These are phyloP conservation scores for Penicillium sp. DNA, from an alignment of 2,329 filamentous ascomycete genomes.

Conservation along the genomic window DNA sequence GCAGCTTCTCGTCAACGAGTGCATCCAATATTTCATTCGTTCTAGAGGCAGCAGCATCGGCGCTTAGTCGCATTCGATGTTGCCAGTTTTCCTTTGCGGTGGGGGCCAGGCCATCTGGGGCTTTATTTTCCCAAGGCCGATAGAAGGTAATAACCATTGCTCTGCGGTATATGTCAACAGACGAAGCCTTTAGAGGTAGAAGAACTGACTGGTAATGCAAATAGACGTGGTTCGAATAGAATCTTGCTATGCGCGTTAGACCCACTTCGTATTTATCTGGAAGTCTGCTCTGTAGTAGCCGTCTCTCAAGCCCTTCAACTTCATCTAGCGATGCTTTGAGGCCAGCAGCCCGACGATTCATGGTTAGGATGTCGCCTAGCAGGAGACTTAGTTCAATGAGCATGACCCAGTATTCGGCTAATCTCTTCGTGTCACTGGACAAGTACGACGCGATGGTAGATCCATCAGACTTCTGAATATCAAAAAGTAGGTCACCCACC, in stretches of 20 bases:
- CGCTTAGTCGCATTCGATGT: constrained; percentile 20
- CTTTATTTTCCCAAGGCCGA: constrained; percentile 24
- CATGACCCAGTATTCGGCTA: constrained; percentile 29
- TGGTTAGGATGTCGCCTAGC: constrained; percentile 25
- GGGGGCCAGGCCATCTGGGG: constrained; percentile 13
- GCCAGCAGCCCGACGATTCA: constrained; percentile 25
- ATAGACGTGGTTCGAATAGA: constrained; percentile 28
- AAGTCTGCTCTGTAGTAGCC: constrained; percentile 17
- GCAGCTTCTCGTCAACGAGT: constrained; percentile 23
- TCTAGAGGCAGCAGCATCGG: constrained; percentile 27
- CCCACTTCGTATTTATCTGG: constrained; percentile 17
- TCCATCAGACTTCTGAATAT: constrained; percentile 15
- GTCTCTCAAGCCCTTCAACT: constrained; percentile 24
- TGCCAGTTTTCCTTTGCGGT: constrained; percentile 21
- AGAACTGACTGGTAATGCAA: constrained; percentile 30
- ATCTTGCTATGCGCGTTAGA: constrained; percentile 13
- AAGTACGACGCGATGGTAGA: constrained; percentile 15
- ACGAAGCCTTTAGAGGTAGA: background rate
- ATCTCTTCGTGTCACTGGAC: constrained; percentile 20
- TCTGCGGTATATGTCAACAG: constrained; percentile 15
- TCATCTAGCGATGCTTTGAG: constrained; percentile 17
- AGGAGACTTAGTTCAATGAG: constrained; percentile 27
- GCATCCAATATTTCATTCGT: constrained; percentile 30
- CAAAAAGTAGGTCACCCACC: constrained; percentile 27
- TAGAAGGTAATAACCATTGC: constrained; percentile 31